A percentile compares a stretch with the other conserved stretches of the same genome.
These are phyloP conservation scores for Phytophthora parvispora DNA, from an alignment of 352 stramenopile species.

Conservation along the genomic window DNA sequence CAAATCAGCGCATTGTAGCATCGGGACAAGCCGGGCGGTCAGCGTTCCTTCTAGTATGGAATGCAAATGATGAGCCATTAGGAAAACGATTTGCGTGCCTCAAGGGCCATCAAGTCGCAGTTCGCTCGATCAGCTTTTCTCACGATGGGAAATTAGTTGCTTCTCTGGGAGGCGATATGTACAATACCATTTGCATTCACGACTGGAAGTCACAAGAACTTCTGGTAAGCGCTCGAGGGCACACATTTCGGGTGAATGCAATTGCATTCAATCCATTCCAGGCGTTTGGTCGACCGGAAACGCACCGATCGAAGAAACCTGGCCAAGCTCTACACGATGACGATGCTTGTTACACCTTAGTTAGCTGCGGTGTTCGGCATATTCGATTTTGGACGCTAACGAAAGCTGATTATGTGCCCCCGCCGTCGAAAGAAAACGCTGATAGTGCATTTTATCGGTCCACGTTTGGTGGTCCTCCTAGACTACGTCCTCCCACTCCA, in stretches of 20 bases:
- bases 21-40: conserved; percentile 69
- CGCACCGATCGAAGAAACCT: conserved; percentile 53
- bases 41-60: conserved; percentile 75
- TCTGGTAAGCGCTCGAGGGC: conserved; percentile 62
- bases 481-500: conserved; percentile 58
- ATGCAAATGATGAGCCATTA: conserved; percentile 65
- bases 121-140: conserved; percentile 75
- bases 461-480: conserved; percentile 61
- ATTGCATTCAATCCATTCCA: conserved; percentile 82
- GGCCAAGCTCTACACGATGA: conserved; percentile 78
- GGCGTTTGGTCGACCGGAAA: conserved; percentile 68
- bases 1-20: conserved; percentile 68
- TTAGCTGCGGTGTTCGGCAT: conserved; percentile 78
- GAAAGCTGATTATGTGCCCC: conserved; percentile 58
- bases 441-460: conserved; percentile 73
- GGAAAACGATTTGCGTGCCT: conserved; percentile 66
- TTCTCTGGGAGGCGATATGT: conserved; percentile 78
- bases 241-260: conserved; percentile 74
- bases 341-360: conserved; percentile 76
- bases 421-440: conserved; percentile 53
- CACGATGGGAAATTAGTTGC: conserved; percentile 77
- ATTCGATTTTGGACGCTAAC: conserved; percentile 83
- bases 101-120: conserved; percentile 60
- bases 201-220: conserved; percentile 75
- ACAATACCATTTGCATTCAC: conserved; percentile 84